A percentile compares a stretch with the other conserved stretches of the same genome.
Conservation (phyloP, 176 grass and related monocot genomes). For the Oryza glaberrima region DNA sequence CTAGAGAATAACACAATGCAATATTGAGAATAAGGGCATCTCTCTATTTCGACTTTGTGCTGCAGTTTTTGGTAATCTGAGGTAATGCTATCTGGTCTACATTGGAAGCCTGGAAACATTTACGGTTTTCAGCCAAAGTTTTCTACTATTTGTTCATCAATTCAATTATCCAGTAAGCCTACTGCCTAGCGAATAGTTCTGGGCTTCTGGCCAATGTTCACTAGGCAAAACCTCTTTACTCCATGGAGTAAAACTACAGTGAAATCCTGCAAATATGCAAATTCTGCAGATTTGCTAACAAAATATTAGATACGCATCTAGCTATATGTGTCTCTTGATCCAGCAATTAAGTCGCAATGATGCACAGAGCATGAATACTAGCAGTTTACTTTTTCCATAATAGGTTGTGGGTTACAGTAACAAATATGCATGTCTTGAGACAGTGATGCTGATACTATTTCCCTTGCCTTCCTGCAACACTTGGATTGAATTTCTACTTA, state of each 20-base stretch:
- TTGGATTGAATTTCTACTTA: slow-evolving; percentile 6
- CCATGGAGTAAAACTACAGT: background rate
- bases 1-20: background rate
- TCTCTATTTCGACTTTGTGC: background rate
- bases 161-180: background rate
- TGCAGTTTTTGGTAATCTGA: background rate
- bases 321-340: background rate
- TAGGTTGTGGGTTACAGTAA: background rate
- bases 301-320: background rate
- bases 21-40: background rate
- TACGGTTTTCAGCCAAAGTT: background rate
- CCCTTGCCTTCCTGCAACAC: background rate
- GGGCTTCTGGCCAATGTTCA: background rate
- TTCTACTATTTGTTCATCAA: background rate
- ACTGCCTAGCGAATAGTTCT: background rate
- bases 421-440: background rate
- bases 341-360: background rate
- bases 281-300: background rate
- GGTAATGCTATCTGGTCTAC: background rate
- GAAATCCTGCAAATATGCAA: slow-evolving; percentile 1
- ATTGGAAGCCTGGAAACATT: background rate
- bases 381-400: background rate
- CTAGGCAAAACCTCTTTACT: too few species aligned
- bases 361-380: background rate
- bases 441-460: slow-evolving; percentile 14